phyloP scores from a whole-genome alignment of 2,329 filamentous ascomycete species.

The Massarina eburnea region DNA sequence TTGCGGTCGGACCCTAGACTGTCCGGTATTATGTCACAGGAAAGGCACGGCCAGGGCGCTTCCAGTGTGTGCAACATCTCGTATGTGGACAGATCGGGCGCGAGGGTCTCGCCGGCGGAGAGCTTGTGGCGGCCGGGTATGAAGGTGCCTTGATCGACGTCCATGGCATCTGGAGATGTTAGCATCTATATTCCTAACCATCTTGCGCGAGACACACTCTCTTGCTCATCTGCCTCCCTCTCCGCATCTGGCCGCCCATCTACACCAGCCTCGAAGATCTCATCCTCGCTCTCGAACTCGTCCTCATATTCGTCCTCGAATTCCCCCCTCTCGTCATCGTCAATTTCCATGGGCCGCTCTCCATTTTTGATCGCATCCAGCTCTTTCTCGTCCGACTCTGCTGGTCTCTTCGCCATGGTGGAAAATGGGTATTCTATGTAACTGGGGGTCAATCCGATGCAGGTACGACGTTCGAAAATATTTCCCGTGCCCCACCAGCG shows the following conservation, averaged over 20 bases:
- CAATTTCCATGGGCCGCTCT: slow-evolving; percentile 58
- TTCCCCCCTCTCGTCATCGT: slow-evolving; percentile 60
- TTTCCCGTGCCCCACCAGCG: too few species aligned
- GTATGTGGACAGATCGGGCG: slow-evolving; percentile 92
- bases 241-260: slow-evolving; percentile 91
- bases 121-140: slow-evolving; percentile 93
- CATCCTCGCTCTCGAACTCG: slow-evolving; percentile 87
- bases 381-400: slow-evolving; percentile 55
- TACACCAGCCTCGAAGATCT: slow-evolving; percentile 91
- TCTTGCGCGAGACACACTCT: slow-evolving; percentile 48
- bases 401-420: slow-evolving; percentile 63
- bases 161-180: slow-evolving; percentile 68
- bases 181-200: not conserved
- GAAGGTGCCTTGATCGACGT: slow-evolving; percentile 91
- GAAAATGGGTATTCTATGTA: not conserved
- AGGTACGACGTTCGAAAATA: too few species aligned
- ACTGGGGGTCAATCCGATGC: too few species aligned
- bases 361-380: slow-evolving; percentile 61
- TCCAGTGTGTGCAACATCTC: slow-evolving; percentile 95
- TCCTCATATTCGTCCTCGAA: slow-evolving; percentile 97
- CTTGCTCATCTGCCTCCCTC: slow-evolving; percentile 84
- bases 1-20: slow-evolving; percentile 83
- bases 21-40: slow-evolving; percentile 89
- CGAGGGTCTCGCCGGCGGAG: slow-evolving; percentile 84
- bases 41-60: slow-evolving; percentile 95